phyloP scores from a whole-genome alignment of 164 flowering plant genomes.

The Pachysandra terminalis region DNA sequence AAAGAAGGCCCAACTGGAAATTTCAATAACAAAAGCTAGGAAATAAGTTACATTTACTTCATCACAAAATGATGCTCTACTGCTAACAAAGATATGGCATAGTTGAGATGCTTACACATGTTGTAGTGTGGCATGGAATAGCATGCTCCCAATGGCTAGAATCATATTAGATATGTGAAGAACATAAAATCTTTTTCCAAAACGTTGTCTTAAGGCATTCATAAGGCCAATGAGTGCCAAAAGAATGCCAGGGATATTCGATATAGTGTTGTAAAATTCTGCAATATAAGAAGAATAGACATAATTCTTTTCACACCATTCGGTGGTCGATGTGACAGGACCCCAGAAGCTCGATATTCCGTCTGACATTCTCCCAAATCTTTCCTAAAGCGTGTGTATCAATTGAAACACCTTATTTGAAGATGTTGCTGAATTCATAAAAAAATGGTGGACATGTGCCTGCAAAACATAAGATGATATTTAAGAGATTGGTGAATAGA shows the following conservation, averaged over 20 bases:
- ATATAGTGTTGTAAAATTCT: slow-evolving; percentile 33
- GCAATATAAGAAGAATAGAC: slow-evolving; percentile 52
- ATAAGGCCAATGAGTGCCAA: slow-evolving; percentile 53
- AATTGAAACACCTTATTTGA: background rate
- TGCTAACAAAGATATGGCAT: background rate
- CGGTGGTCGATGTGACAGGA: slow-evolving; percentile 65
- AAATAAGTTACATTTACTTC: background rate
- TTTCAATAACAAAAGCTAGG: too few relatives aligned
- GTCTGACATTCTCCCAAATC: slow-evolving; percentile 43
- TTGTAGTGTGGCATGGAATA: slow-evolving; percentile 67
- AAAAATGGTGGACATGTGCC: background rate
- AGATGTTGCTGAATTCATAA: background rate
- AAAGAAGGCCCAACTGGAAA: background rate
- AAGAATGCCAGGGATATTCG: slow-evolving; percentile 26
- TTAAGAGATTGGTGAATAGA: background rate
- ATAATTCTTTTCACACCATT: slow-evolving; percentile 68
- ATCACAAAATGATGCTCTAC: slow-evolving; percentile 7
- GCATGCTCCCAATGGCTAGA: slow-evolving; percentile 34
- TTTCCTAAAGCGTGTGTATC: background rate
- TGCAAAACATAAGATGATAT: slow-evolving; percentile 2
- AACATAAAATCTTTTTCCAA: slow-evolving; percentile 34
- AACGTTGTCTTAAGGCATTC: slow-evolving; percentile 30
- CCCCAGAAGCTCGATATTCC: slow-evolving; percentile 71
- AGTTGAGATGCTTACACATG: slow-evolving; percentile 44
- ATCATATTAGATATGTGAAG: slow-evolving; percentile 35